phyloP scores from a whole-genome alignment of 345 rosid genomes.

The Fremontodendron californicum region DNA sequence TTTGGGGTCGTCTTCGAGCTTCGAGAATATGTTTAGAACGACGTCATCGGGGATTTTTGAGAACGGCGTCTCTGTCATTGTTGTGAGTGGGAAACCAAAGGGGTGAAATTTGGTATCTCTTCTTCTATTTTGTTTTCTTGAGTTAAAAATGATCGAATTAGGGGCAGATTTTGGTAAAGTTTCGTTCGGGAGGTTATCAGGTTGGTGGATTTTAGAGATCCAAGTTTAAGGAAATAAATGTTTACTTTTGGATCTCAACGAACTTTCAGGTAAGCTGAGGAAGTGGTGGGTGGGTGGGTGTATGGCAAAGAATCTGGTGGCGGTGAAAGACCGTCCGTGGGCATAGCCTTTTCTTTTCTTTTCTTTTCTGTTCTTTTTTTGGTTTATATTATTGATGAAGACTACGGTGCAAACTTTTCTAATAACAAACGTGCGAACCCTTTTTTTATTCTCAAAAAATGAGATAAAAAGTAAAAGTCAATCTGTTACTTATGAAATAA shows the following conservation, averaged over 20 bases:
- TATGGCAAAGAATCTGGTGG: background rate
- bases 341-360: too few species aligned
- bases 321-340: background rate
- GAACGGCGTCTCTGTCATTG: constrained; percentile 53
- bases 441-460: too few species aligned
- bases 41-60: constrained; percentile 67
- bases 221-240: background rate
- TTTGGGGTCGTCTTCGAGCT: constrained; percentile 80
- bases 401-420: too few species aligned
- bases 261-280: background rate
- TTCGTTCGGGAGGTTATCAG: background rate
- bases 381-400: too few species aligned
- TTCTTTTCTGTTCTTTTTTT: too few species aligned
- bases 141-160: background rate
- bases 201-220: background rate
- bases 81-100: background rate
- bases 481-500: too few species aligned
- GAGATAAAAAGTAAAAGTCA: too few species aligned
- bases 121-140: background rate
- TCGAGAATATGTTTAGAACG: constrained; percentile 73
- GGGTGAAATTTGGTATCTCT: background rate
- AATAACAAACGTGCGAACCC: too few species aligned
- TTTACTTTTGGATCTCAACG: background rate
- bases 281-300: background rate
- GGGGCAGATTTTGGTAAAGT: background rate